Conservation (phyloP, 106 monocot species). For the Xerophyta viscosa region DNA sequence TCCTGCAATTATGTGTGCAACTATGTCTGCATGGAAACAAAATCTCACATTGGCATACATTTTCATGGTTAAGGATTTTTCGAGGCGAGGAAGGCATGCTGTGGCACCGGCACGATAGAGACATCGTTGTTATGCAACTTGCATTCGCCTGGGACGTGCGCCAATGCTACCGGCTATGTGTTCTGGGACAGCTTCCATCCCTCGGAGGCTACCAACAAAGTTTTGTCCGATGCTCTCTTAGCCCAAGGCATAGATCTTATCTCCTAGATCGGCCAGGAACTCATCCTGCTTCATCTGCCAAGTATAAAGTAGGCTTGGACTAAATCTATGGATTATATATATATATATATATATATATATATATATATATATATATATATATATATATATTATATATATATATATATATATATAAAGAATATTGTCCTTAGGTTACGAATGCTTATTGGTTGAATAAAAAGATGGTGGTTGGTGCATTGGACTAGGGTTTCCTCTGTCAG, state of each 20-base stretch:
- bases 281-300: neutral
- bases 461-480: too few relatives aligned
- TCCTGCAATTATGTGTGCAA: too few relatives aligned
- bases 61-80: conserved; percentile 50
- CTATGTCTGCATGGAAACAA: neutral
- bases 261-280: conserved; percentile 15
- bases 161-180: conserved; percentile 81
- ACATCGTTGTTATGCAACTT: conserved; percentile 78
- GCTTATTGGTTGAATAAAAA: too few relatives aligned
- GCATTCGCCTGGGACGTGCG: conserved; percentile 63
- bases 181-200: conserved; percentile 97
- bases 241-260: conserved; percentile 75
- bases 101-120: conserved; percentile 88
- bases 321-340: too few relatives aligned
- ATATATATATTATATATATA: too few relatives aligned
- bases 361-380: too few relatives aligned
- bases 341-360: too few relatives aligned
- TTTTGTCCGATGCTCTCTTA: conserved; percentile 48
- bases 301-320: too few relatives aligned
- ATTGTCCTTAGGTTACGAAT: too few relatives aligned
- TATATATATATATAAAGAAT: too few relatives aligned
- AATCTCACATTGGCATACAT: neutral
- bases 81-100: conserved; percentile 77
- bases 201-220: conserved; percentile 64
- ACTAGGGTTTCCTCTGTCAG: too few relatives aligned